Conservation (phyloP, 352 stramenopile species). For the Phytophthora quininea region DNA sequence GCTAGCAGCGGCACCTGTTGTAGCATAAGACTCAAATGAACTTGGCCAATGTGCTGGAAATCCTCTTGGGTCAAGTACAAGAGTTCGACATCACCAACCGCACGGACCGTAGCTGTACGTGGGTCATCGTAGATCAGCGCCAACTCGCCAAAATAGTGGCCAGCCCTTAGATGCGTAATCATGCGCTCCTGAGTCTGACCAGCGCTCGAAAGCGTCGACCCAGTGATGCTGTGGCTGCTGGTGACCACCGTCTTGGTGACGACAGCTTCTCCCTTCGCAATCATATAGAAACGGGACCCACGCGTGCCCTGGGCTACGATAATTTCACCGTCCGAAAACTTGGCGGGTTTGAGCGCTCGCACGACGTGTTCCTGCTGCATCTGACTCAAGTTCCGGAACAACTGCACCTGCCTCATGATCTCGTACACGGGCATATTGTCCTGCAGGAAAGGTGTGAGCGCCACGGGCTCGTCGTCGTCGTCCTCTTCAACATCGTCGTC, state of each 20-base stretch:
- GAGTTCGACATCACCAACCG: slow-evolving; percentile 80
- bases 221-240: slow-evolving; percentile 40
- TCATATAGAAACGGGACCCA: slow-evolving; percentile 91
- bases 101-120: slow-evolving; percentile 79
- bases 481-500: slow-evolving; percentile 72
- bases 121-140: slow-evolving; percentile 93
- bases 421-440: slow-evolving; percentile 90
- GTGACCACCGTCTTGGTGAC: slow-evolving; percentile 73
- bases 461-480: slow-evolving; percentile 72
- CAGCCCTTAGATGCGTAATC: slow-evolving; percentile 89
- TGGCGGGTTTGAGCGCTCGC: slow-evolving; percentile 80
- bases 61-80: slow-evolving; percentile 88
- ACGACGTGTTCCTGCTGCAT: slow-evolving; percentile 90
- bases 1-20: slow-evolving; percentile 85
- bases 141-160: slow-evolving; percentile 94
- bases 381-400: slow-evolving; percentile 87
- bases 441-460: slow-evolving; percentile 73
- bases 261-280: slow-evolving; percentile 87
- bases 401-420: slow-evolving; percentile 88
- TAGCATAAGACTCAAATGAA: slow-evolving; percentile 89
- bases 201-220: slow-evolving; percentile 33
- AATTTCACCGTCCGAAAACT: slow-evolving; percentile 83
- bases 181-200: slow-evolving; percentile 75
- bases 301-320: slow-evolving; percentile 89
- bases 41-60: slow-evolving; percentile 87